These are phyloP conservation scores for Nepenthes alata DNA, from an alignment of 179 eudicot genomes.

Conservation along the genomic window DNA sequence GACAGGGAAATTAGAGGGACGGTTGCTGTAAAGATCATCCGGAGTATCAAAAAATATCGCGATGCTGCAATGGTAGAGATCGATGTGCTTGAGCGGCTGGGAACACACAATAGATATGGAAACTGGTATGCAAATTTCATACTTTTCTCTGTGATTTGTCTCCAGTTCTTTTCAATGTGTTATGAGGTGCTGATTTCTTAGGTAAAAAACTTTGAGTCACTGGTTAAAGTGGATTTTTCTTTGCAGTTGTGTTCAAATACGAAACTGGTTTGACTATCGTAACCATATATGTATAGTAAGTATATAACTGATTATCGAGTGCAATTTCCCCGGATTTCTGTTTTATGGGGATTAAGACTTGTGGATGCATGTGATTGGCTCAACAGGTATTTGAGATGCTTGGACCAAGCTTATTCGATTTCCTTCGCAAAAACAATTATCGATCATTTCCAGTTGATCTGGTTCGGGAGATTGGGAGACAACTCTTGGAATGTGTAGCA, in stretches of 20 bases:
- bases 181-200: constrained; percentile 14
- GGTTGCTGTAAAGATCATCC: constrained; percentile 42
- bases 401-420: constrained; percentile 54
- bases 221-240: constrained; percentile 26
- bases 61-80: constrained; percentile 58
- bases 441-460: constrained; percentile 56
- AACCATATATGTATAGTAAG: constrained; percentile 69
- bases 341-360: constrained; percentile 29
- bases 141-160: background rate
- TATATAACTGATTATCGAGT: constrained; percentile 20
- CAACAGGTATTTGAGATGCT: constrained; percentile 54
- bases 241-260: constrained; percentile 70
- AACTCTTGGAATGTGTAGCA: constrained; percentile 65
- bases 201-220: constrained; percentile 11
- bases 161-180: constrained; percentile 3
- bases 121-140: constrained; percentile 24
- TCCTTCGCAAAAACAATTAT: constrained; percentile 55
- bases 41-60: constrained; percentile 50
- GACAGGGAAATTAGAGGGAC: constrained; percentile 40
- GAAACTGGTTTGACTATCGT: constrained; percentile 69
- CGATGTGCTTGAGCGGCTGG: constrained; percentile 49
- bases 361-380: constrained; percentile 36
- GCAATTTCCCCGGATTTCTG: constrained; percentile 19
- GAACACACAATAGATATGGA: constrained; percentile 33
- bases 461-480: constrained; percentile 55